Base-by-base conservation (phyloP, 73 alveolate genomes). In the Uronychia setigera region DNA sequence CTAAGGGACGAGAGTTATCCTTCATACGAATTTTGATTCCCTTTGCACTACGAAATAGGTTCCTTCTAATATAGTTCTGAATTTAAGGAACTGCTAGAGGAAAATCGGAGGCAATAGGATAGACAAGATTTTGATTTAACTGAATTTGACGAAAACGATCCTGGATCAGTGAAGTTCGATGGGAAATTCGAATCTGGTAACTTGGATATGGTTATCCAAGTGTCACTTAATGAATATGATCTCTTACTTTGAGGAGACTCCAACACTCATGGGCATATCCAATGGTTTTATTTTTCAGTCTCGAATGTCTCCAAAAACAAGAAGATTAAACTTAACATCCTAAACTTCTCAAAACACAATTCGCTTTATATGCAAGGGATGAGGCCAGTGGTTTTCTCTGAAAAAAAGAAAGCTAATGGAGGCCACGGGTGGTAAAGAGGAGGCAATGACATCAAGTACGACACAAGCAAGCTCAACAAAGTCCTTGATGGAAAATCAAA, bases 351-450 rank as follows among this genome's bases (percentile, higher is more conserved):
- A 11, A 90, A 90, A 35, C 87, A 87, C 1, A 75, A 76, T 14
- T 80, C 91, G n/a, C 46, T 86, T 1, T 92, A 88, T 60, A 30
- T 80, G 14, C 27, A 75, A 74, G 94, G 94, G n/a, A 91, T 91
- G 93, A 60, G 67, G 87, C 93, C 93, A 1, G 77, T 75, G 57
- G 78, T 82, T 1, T 87, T 78, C 59, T 91, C 93, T 14, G 33
- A 59, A 14, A 27, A 57, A 34, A 29, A 76, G 30, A n/a, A 78
- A 30, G 60, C 85, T 32, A 31, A 32, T 0, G 35, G 80, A 27
- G 88, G 87, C 5, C 59, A 35, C n/a, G 99, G 98, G 19, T 95
- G 99, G 99, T 94, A 86, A 58, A 84, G 99, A 31, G 98, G 96
- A 28, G 98, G 99, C 28, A 88, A 84, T 76, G 94, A 96, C 26